Evolutionary conservation across 2,329 filamentous ascomycete genomes (phyloP), one percentile per base, ranked within the genome.

Genomic region (Ascochyta koolunga): DNA sequence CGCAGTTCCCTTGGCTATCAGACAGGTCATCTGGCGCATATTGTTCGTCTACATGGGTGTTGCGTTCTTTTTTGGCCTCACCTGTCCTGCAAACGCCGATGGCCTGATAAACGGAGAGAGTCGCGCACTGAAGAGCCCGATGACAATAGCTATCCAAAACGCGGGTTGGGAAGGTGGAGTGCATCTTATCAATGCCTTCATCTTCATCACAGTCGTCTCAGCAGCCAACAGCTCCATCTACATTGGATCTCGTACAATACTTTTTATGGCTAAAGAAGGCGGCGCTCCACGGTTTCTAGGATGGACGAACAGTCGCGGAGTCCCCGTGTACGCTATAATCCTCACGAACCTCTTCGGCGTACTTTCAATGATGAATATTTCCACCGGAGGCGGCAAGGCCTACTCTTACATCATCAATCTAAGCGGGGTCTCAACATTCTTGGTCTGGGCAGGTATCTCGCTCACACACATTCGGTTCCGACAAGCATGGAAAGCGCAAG

Each of bases 331-430:
- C 71, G 71, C 89, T 73, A 63, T 93, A 37, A 66, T 89, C 2
- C 79, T 91, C 42, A 88, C 89, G 13, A 91, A 91, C 59, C 76
- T 86, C 1, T 87, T 89, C 50, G 89, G 88, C 9, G 81, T 86
- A 4, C 75, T 91, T n/a, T 84, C 85, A n/a, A 85, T 90, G 82
- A 89, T 90, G 84, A 90, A 90, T 62, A 75, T 89, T 29, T 86
- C 82, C 32, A 88, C 87, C 0, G 87, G 86, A 7, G 86, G 87
- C 0, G 80, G 82, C 37, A 80, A 82, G 56, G 87, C 86, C 0
- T 91, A 89, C 68, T 72, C 71, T 6, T 89, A 89, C 72, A 89
- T 91, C 54, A 84, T 90, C 65, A 89, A 89, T 64, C 77, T 90
- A 0, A 85, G 81, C 5, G 88, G 88, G 4, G 86, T 90, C 2